Evolutionary conservation across 371 early-diverging fungal genomes (phyloP), one percentile per base, ranked within the genome.

Genomic region (Rhizomucor miehei): DNA sequence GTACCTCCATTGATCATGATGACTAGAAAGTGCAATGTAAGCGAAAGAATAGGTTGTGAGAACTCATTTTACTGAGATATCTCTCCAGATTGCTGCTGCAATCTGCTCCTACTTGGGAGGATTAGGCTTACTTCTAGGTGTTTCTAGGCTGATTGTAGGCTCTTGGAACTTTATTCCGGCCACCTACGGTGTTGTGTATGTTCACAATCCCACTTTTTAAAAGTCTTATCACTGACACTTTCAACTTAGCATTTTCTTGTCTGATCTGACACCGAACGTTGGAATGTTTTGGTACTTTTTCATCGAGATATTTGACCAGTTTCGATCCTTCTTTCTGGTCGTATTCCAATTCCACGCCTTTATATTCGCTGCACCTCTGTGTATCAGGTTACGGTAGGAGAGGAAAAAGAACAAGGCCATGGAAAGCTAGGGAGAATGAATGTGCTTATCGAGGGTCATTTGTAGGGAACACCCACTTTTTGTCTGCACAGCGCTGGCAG

Each of bases 211-310:
- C n/a, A n/a, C 19, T 12, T 8, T 3, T 49, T 16, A 1, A 9
- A 36, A 6, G 11, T 29, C 3, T 13, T 49, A 37, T 6, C 25
- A 13, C 11, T 14, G n/a, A n/a, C n/a, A 29, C 8, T 29, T 29
- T 8, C 29, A 16, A 13, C 8, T 10, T 47, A 78, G 78, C 35
- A 16, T 78, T 14, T 78, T 71, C 51, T 49, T 93, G 17, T 75
- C 84, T 20, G 97, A 98, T 54, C 67, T 98, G 61, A 90, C 91
- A 23, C 97, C 98, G n/a, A 98, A 94, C 67, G 77, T 95, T 29
- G 98, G 98, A 3, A 69, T 97, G 59, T 95, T 84, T 66, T 98
- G 99, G 99, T 98, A 98, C 74, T 95, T 97, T 62, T 94, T 97
- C 73, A 95, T 92, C 43, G 97, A 98, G 66, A 92, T 98, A 69